phyloP scores from a whole-genome alignment of 306 rosid genomes.

The Betula pendula region DNA sequence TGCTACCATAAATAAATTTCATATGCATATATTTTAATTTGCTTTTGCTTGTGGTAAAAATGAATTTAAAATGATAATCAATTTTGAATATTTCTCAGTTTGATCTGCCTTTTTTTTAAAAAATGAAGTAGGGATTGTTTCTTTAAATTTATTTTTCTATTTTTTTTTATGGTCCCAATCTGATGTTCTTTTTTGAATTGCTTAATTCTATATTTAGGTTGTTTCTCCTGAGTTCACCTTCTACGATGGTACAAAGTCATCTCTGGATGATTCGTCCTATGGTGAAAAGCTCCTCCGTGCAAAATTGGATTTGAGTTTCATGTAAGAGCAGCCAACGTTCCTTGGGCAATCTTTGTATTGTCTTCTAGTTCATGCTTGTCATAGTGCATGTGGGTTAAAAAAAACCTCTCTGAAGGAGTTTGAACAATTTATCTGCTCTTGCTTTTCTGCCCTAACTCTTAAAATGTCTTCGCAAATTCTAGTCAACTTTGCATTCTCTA shows the following conservation, averaged over 20 bases:
- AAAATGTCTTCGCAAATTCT: neutral
- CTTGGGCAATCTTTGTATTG: neutral
- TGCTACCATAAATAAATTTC: neutral
- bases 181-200: conserved; percentile 24
- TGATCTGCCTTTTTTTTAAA: neutral
- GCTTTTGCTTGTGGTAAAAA: neutral
- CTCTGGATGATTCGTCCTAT: conserved; percentile 69
- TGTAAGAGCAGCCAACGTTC: conserved; percentile 50
- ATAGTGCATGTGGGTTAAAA: neutral
- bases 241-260: conserved; percentile 92
- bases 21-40: neutral
- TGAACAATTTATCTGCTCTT: neutral
- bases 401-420: neutral
- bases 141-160: neutral
- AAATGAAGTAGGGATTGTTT: conserved; percentile 8
- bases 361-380: neutral
- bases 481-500: neutral
- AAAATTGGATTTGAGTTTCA: conserved; percentile 92
- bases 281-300: conserved; percentile 99
- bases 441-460: neutral
- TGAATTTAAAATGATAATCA: neutral
- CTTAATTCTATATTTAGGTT: conserved; percentile 53
- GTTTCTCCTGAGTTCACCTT: conserved; percentile 93
- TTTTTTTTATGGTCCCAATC: neutral
- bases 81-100: neutral